Evolutionary conservation across 164 flowering plant species (phyloP).

Genomic region (Cinnamomum micranthum): DNA sequence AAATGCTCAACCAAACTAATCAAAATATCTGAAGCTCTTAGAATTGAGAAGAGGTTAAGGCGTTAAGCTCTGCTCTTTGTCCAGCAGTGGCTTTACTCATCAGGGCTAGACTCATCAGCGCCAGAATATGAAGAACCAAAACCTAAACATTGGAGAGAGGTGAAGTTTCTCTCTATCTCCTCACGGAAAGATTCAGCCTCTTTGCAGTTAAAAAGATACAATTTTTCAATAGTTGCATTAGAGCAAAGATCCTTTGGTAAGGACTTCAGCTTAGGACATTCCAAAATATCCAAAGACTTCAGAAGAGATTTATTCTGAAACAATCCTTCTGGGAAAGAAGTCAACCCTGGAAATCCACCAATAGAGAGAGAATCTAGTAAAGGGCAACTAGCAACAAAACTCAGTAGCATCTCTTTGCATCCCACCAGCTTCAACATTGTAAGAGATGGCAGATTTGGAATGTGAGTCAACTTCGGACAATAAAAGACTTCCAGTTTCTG

Average conservation of each 20-base stretch:
- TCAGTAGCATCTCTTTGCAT: background rate
- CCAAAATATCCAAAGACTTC: background rate
- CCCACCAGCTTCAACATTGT: background rate
- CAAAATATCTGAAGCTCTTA: background rate
- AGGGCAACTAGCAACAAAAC: background rate
- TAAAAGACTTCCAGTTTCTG: background rate
- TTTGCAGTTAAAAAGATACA: conserved; percentile 12
- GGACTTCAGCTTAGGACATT: conserved; percentile 13
- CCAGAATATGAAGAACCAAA: background rate
- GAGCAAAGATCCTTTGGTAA: conserved; percentile 5
- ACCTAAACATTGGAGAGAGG: conserved; percentile 4
- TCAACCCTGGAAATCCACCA: background rate
- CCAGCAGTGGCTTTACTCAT: background rate
- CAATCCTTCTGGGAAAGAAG: conserved; percentile 7
- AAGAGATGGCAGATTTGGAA: conserved; percentile 11
- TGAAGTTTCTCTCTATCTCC: conserved; percentile 9
- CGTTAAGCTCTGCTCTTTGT: no score
- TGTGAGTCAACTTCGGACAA: conserved; percentile 11
- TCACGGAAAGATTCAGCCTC: conserved; percentile 1
- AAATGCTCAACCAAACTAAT: no score
- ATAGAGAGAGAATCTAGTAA: conserved; percentile 12
- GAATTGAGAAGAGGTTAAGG: background rate
- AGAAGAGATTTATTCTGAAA: conserved; percentile 8
- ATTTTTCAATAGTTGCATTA: conserved; percentile 3
- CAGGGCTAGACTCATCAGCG: no score